Conservation (phyloP, 208 protist species). For the Acanthamoeba sp. region DNA sequence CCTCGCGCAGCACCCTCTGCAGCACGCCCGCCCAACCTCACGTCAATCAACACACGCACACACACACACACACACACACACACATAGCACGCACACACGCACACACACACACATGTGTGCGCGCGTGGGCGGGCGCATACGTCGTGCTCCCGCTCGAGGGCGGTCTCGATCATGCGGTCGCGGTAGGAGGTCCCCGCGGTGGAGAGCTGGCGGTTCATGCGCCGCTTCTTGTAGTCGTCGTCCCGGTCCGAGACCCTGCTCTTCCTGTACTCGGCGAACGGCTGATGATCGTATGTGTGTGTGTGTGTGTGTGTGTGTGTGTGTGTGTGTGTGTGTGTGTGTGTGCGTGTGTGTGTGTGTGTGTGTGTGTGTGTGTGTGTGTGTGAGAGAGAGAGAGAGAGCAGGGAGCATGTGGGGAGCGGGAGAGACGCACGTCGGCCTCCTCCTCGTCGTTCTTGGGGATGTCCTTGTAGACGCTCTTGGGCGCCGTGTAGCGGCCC, state of each 20-base stretch:
- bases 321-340: no score
- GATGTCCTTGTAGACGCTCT: slow-evolving; percentile 67
- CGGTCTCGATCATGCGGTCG: slow-evolving; percentile 63
- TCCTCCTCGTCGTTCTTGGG: slow-evolving; percentile 48
- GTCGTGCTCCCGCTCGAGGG: slow-evolving; percentile 65
- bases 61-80: neutral
- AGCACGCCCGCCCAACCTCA: neutral
- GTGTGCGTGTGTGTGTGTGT: no score
- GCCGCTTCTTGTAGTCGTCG: slow-evolving; percentile 68
- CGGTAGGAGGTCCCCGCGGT: slow-evolving; percentile 17
- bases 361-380: no score
- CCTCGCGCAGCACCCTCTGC: slow-evolving; percentile 60
- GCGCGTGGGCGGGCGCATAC: no score
- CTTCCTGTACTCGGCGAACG: slow-evolving; percentile 55
- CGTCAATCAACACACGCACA: neutral
- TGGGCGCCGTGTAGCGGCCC: slow-evolving; percentile 64
- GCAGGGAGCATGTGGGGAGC: neutral
- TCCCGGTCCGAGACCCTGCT: slow-evolving; percentile 33
- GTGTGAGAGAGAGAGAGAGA: slow-evolving; percentile 20
- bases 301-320: no score
- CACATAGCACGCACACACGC: neutral
- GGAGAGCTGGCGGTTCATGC: slow-evolving; percentile 53
- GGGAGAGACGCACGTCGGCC: neutral
- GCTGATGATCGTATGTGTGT: no score
- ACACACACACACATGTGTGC: neutral